These are phyloP conservation scores for Sherardia arvensis DNA, from an alignment of 257 asterid genomes.

Conservation along the genomic window DNA sequence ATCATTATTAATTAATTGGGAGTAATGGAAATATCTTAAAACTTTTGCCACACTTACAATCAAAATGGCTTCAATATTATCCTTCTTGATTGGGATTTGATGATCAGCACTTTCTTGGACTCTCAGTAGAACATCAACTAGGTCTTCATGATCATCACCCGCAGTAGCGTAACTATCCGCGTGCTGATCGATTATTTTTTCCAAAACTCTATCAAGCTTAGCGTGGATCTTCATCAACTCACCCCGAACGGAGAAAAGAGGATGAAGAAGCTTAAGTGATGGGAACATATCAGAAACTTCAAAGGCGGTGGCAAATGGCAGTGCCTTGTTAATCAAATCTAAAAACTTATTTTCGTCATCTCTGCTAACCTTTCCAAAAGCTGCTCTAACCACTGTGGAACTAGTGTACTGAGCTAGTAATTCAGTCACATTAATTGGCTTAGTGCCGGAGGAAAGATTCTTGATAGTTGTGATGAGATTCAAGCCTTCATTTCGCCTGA, in stretches of 20 bases:
- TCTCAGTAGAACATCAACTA: background rate
- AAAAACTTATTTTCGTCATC: background rate
- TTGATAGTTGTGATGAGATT: background rate
- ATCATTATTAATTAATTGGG: too few relatives aligned
- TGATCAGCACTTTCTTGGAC: background rate
- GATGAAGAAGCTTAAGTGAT: background rate
- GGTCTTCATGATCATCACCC: background rate
- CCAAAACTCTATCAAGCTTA: too few relatives aligned
- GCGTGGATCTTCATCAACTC: too few relatives aligned
- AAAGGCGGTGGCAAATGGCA: background rate
- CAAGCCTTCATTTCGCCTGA: background rate
- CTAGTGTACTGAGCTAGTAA: background rate
- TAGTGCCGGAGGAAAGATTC: background rate
- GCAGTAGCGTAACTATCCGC: too few relatives aligned
- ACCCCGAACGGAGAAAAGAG: too few relatives aligned
- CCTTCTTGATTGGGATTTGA: background rate
- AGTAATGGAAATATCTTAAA: too few relatives aligned
- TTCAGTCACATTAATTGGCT: background rate
- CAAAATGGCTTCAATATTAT: background rate
- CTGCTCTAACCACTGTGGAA: constrained; percentile 5
- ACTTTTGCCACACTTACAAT: too few relatives aligned
- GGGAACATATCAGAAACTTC: background rate
- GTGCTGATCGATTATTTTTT: too few relatives aligned
- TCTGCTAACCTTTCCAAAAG: constrained; percentile 1
- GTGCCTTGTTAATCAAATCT: background rate